Conservation (phyloP, 2,329 filamentous ascomycete genomes). For the Alternaria rosae region DNA sequence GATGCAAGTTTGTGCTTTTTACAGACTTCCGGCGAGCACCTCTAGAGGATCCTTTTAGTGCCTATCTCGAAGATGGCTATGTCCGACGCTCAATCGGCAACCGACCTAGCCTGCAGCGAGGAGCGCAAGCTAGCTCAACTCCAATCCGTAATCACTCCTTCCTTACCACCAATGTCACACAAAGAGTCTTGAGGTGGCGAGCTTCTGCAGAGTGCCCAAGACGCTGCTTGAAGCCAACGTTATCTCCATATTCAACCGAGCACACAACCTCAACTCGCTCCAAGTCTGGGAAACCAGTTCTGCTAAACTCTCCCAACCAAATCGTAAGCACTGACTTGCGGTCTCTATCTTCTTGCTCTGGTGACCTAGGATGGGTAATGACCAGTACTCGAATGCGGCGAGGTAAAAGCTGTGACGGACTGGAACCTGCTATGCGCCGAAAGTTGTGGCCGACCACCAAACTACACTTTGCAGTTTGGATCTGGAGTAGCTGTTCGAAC, state of each 20-base stretch:
- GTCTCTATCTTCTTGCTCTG: neutral
- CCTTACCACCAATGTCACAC: neutral
- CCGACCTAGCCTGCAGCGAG: neutral
- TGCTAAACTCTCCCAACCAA: neutral
- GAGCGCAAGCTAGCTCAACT: neutral
- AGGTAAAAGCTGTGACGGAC: neutral
- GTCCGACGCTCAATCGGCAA: neutral
- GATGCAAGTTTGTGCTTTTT: too few species aligned
- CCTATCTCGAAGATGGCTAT: neutral
- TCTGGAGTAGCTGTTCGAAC: neutral
- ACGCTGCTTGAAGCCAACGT: neutral
- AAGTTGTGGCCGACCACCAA: neutral
- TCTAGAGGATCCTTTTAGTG: neutral
- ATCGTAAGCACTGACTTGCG: neutral
- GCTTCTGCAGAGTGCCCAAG: neutral
- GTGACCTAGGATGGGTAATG: neutral
- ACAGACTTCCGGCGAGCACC: neutral
- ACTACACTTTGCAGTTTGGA: neutral
- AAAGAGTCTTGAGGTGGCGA: neutral
- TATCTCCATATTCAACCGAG: neutral
- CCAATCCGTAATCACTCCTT: neutral
- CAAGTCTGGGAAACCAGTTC: neutral
- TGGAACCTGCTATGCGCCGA: fast-evolving
- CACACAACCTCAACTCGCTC: neutral
- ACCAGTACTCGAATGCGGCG: neutral